Base-by-base conservation (phyloP, 768 basidiomycete species). In the Trametes sanguinea region DNA sequence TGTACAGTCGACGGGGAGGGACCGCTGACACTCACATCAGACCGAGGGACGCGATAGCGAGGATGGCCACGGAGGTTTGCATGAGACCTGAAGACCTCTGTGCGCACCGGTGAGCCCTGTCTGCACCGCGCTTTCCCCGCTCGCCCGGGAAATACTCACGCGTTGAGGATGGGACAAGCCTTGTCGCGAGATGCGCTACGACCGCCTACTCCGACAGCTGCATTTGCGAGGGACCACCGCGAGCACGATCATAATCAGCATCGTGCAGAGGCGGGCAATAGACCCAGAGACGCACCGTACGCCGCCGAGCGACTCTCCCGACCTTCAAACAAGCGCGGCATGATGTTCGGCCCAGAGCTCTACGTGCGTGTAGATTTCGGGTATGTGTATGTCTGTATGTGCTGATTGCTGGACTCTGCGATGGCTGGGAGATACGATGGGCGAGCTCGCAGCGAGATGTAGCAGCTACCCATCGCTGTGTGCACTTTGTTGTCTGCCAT, bases 31-130 rank as follows among this genome's bases (percentile, higher is more conserved):
- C 86, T 76, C 61, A 90, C 90, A 92, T 74, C 69, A 84, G 76
- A 65, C 89, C 81, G 63, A 92, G 73, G 16, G 81, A 80, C n/a
- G 79, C 79, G 30, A 92, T 82, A 33, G 87, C 86, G 27, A 90
- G 74, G 45, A 86, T 79, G 13, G 89, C 87, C 29, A 92, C 85
- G 0, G 84, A 83, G n/a, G 86, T 87, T 72, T 92, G 91, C 54
- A 86, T 71, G 39, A 75, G 48, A 29, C 69, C 69, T 72, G 60
- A 68, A 75, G 16, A 67, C 68, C 43, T 72, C 75, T 76, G n/a
- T 43, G 10, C 22, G 17, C 22, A 11, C 45, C n/a, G 35, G 35
- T 37, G 1, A 37, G 35, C 35, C 22, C 22, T 22, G 22, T 22
- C 22, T 37, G 14, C 14, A 13, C 10, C 13, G 48, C 6, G 14